These are phyloP conservation scores for Boletus sp. DNA, from an alignment of 768 basidiomycete species.

Conservation along the genomic window DNA sequence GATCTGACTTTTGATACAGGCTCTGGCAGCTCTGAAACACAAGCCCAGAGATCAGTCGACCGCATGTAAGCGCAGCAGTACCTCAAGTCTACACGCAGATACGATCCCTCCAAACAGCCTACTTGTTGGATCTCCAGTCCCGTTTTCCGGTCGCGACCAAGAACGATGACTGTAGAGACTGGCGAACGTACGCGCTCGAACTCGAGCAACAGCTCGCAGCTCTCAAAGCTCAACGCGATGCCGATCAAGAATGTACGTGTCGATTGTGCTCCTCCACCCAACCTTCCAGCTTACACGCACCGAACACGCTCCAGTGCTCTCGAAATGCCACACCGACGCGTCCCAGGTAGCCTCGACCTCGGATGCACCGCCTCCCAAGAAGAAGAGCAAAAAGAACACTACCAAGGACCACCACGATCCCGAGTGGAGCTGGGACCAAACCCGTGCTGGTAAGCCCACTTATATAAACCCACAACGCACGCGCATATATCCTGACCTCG, in stretches of 20 bases:
- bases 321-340: constrained; percentile 12
- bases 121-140: constrained; percentile 26
- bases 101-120: constrained; percentile 17
- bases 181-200: constrained; percentile 29
- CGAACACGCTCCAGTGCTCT: constrained; percentile 16
- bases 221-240: constrained; percentile 21
- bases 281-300: not conserved
- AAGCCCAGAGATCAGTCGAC: constrained; percentile 25
- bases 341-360: constrained; percentile 11
- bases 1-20: constrained; percentile 12
- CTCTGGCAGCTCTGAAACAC: constrained; percentile 21
- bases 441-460: constrained; percentile 13
- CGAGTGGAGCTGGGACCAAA: constrained; percentile 23
- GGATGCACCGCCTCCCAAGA: constrained; percentile 23
- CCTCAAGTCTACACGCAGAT: not conserved
- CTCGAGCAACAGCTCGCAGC: constrained; percentile 25
- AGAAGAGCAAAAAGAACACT: constrained; percentile 25
- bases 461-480: no score
- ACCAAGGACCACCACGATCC: constrained; percentile 14
- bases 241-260: constrained; percentile 23
- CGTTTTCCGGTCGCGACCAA: constrained; percentile 18
- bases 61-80: constrained; percentile 12
- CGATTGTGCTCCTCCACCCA: not conserved
- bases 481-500: not conserved
- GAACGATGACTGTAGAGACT: constrained; percentile 1